A percentile compares a stretch with the other conserved stretches of the same genome.
Evolutionary conservation across 352 stramenopile genomes (phyloP).

Genomic region (Halophytophthora batemanensis): DNA sequence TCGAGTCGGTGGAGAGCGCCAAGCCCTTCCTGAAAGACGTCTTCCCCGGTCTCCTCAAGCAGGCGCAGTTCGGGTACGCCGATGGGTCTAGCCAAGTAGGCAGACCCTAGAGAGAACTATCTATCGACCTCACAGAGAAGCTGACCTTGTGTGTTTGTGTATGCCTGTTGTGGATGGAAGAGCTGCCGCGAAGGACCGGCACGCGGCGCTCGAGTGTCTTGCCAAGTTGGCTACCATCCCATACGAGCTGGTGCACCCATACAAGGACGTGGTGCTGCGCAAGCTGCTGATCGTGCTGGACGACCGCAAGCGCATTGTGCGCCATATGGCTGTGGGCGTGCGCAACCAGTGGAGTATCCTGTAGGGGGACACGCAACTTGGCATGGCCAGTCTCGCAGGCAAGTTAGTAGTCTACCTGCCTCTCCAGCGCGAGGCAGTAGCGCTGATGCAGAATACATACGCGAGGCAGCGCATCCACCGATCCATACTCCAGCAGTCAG

Average conservation of each 20-base stretch:
- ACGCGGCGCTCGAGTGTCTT: slow-evolving; percentile 75
- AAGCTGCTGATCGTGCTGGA: slow-evolving; percentile 76
- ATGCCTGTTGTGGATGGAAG: slow-evolving; percentile 20
- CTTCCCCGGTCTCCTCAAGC: slow-evolving; percentile 79
- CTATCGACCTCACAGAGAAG: background rate
- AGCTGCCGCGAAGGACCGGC: slow-evolving; percentile 54
- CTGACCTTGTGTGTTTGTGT: slow-evolving; percentile 1
- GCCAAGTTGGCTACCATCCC: slow-evolving; percentile 74
- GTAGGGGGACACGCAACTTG: slow-evolving; percentile 41
- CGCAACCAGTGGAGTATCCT: slow-evolving; percentile 90
- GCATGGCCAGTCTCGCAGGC: too few relatives aligned
- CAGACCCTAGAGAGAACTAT: background rate
- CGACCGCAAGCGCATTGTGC: slow-evolving; percentile 86
- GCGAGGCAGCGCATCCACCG: too few relatives aligned
- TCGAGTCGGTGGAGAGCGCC: slow-evolving; percentile 74
- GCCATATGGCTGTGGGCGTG: slow-evolving; percentile 82
- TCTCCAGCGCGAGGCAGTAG: background rate
- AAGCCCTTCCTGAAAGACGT: slow-evolving; percentile 85
- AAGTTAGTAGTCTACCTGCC: slow-evolving; percentile 4
- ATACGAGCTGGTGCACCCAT: slow-evolving; percentile 86
- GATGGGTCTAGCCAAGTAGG: background rate
- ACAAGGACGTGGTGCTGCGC: slow-evolving; percentile 81
- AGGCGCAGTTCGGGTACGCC: slow-evolving; percentile 74
- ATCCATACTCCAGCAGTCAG: too few relatives aligned
- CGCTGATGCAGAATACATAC: too few relatives aligned